Evolutionary conservation across 768 basidiomycete genomes (phyloP), one percentile per base, ranked within the genome.

Genomic region (Cyathus striatus): DNA sequence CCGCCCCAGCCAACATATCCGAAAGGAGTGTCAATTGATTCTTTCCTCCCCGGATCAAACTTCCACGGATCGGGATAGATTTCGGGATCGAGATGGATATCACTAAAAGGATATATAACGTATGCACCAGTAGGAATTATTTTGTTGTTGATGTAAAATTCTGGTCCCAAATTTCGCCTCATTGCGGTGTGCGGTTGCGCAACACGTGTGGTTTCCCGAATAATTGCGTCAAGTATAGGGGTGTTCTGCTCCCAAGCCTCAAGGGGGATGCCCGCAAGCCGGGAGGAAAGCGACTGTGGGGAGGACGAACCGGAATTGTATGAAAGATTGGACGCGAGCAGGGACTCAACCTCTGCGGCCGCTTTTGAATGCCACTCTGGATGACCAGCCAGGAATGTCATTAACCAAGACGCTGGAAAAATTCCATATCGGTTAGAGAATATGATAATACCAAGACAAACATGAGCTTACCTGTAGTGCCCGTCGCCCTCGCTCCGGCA

Each of bases 141-240:
- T 61, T 81, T 84, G 47, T 77, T 77, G 62, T 81, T 76, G 50
- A 90, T 81, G 52, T 79, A 71, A 25, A 79, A 62, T 44, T 84
- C 81, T 51, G 82, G 83, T 14, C 86, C 86, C 45, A 86, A 63
- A 58, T 89, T 88, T 46, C 82, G 76, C 57, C 87, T 76, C 84
- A 88, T 86, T 44, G 86, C 86, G 1, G 78, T 77, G 61, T 88
- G 85, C 33, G 86, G 84, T 67, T 88, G 83, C 7, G 86, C 85
- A 37, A 89, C 65, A 27, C 86, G 81, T 18, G 86, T 77, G 25
- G 86, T 87, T 63, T 90, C 86, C 50, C 76, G 76, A 54, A 89
- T 81, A 53, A 88, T 68, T 37, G 79, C 71, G 57, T 89, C 87
- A 24, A 88, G 70, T 43, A 83, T 68, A 14, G 86, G 86, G 22